Evolutionary conservation across 441 rosid species (phyloP).

Genomic region (Erodium trifolium): DNA sequence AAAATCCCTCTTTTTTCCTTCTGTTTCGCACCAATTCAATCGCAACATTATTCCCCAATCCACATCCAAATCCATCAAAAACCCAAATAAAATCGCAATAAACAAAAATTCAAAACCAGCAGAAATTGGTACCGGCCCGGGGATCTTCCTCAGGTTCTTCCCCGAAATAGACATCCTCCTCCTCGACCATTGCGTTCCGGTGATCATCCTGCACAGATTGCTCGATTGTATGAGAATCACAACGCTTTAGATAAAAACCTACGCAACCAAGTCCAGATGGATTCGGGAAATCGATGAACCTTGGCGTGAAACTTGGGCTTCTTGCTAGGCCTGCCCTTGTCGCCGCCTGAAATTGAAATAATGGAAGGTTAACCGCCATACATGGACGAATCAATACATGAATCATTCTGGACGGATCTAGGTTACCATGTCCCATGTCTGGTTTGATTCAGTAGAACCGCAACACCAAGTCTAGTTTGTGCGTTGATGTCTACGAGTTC

Average conservation of each 20-base stretch:
- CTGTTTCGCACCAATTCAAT: constrained; percentile 20
- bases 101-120: neutral
- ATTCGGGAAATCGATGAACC: constrained; percentile 26
- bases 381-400: neutral
- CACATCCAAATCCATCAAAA: neutral
- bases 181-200: constrained; percentile 35
- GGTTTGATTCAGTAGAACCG: neutral
- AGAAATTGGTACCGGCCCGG: constrained; percentile 43
- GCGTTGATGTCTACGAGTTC: neutral
- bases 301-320: constrained; percentile 42
- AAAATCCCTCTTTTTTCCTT: constrained; percentile 60
- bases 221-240: neutral
- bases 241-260: neutral
- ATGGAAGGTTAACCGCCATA: neutral
- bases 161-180: constrained; percentile 34
- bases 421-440: constrained; percentile 21
- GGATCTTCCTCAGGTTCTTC: constrained; percentile 54
- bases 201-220: constrained; percentile 53
- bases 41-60: constrained; percentile 10
- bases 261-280: neutral
- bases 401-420: neutral
- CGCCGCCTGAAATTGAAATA: constrained; percentile 28
- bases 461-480: neutral
- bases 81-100: neutral
- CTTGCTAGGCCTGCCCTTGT: constrained; percentile 53